Evolutionary conservation across 257 asterid species (phyloP).

Genomic region (Coffea canephora): DNA sequence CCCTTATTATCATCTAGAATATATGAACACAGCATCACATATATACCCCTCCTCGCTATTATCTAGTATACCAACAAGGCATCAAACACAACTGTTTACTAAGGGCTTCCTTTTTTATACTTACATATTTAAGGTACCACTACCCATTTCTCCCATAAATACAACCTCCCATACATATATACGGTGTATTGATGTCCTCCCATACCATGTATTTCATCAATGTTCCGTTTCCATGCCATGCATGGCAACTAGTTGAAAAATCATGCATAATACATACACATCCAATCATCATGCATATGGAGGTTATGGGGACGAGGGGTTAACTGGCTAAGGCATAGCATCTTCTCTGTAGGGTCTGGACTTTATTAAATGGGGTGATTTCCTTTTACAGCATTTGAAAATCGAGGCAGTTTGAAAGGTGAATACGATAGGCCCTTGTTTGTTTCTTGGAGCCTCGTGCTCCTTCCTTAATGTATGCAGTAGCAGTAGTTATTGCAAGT

Average conservation of each 20-base stretch:
- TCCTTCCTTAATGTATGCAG: neutral
- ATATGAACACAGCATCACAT: neutral
- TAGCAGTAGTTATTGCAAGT: neutral
- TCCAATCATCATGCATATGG: neutral
- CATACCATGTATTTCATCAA: too few species aligned
- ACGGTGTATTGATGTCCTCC: neutral
- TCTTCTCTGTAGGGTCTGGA: constrained; percentile 4
- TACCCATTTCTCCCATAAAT: neutral
- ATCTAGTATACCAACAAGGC: neutral
- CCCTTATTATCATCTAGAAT: too few species aligned
- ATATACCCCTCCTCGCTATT: neutral
- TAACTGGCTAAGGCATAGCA: neutral
- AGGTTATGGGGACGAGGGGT: neutral
- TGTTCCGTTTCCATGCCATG: neutral
- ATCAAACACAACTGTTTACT: neutral
- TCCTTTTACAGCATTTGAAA: constrained; percentile 17
- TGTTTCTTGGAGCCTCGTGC: constrained; percentile 17
- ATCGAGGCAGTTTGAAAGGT: neutral
- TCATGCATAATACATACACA: neutral
- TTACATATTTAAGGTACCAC: neutral
- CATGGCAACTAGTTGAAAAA: too few species aligned
- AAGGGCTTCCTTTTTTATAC: neutral
- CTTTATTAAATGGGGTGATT: neutral
- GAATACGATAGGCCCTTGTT: constrained; percentile 1
- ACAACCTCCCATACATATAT: neutral